A percentile compares a stretch with the other conserved stretches of the same genome.
Conservation (phyloP, 1,139 yeast species). For the Yamadazyma songkhlaensis region DNA sequence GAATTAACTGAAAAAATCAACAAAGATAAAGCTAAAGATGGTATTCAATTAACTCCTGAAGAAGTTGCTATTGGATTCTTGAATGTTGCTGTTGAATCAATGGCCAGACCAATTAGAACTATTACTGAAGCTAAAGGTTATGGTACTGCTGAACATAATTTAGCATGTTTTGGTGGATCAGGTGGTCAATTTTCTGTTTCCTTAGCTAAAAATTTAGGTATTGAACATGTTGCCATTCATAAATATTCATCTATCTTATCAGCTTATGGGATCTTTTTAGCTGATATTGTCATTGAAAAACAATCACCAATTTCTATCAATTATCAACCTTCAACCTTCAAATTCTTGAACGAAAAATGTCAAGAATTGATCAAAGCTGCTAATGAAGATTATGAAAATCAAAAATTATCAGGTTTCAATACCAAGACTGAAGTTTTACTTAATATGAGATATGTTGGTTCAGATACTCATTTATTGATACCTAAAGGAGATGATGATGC, state of each 20-base stretch:
- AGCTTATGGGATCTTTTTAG: slow-evolving; percentile 44
- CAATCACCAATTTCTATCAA: slow-evolving; percentile 54
- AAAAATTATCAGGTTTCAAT: slow-evolving; percentile 23
- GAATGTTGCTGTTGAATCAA: slow-evolving; percentile 44
- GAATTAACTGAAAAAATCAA: slow-evolving; percentile 35
- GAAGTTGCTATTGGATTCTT: slow-evolving; percentile 44
- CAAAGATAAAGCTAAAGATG: slow-evolving; percentile 20
- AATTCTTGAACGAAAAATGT: slow-evolving; percentile 24
- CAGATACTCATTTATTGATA: slow-evolving; percentile 82
- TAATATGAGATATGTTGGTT: slow-evolving; percentile 81
- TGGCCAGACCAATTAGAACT: slow-evolving; percentile 46
- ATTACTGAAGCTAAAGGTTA: slow-evolving; percentile 45
- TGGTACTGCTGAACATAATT: slow-evolving; percentile 38
- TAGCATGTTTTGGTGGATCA: slow-evolving; percentile 48
- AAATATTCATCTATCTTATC: slow-evolving; percentile 44
- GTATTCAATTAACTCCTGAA: slow-evolving; percentile 27
- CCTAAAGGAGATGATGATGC: slow-evolving; percentile 23
- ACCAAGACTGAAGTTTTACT: slow-evolving; percentile 57
- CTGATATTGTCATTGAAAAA: slow-evolving; percentile 56
- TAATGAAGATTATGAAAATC: slow-evolving; percentile 29
- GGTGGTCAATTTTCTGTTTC: slow-evolving; percentile 46
- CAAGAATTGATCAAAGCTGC: slow-evolving; percentile 25
- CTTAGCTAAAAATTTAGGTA: slow-evolving; percentile 38
- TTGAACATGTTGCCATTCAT: slow-evolving; percentile 38
- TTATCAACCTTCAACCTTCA: slow-evolving; percentile 19